Evolutionary conservation across 768 basidiomycete species (phyloP).

Genomic region (Porphyrellus cyaneotinctus): DNA sequence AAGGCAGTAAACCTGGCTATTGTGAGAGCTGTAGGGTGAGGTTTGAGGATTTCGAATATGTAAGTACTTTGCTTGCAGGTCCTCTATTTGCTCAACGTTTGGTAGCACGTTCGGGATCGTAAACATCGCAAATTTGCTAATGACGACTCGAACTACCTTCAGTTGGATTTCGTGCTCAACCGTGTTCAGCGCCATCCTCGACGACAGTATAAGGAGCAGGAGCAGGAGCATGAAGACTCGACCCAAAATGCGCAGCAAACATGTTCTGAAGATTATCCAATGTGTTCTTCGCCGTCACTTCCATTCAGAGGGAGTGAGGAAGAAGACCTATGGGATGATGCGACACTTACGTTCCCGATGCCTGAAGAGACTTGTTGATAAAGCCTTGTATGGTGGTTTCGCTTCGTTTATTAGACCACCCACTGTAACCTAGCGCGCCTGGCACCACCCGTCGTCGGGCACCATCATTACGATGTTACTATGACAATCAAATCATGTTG

Average conservation of each 20-base stretch:
- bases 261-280: conserved; percentile 21
- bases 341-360: conserved; percentile 19
- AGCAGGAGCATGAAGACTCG: conserved; percentile 21
- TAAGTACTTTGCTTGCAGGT: conserved; percentile 31
- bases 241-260: conserved; percentile 6
- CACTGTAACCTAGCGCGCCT: conserved; percentile 22
- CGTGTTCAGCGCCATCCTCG: conserved; percentile 51
- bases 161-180: conserved; percentile 70
- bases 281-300: conserved; percentile 20
- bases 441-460: not conserved
- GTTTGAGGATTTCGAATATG: conserved; percentile 82
- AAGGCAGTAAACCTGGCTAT: conserved; percentile 89
- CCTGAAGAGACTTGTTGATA: conserved; percentile 12
- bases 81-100: not conserved
- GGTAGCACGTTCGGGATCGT: conserved; percentile 66
- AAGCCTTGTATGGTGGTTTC: conserved; percentile 18
- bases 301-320: conserved; percentile 10
- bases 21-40: conserved; percentile 94
- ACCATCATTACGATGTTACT: no score
- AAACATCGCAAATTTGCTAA: conserved; percentile 82
- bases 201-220: conserved; percentile 28
- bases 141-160: conserved; percentile 70
- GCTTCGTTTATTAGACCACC: conserved; percentile 9
- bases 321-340: conserved; percentile 20
- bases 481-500: no score